Conservation (phyloP, 2,329 filamentous ascomycete species). For the Hansfordia pulvinata region DNA sequence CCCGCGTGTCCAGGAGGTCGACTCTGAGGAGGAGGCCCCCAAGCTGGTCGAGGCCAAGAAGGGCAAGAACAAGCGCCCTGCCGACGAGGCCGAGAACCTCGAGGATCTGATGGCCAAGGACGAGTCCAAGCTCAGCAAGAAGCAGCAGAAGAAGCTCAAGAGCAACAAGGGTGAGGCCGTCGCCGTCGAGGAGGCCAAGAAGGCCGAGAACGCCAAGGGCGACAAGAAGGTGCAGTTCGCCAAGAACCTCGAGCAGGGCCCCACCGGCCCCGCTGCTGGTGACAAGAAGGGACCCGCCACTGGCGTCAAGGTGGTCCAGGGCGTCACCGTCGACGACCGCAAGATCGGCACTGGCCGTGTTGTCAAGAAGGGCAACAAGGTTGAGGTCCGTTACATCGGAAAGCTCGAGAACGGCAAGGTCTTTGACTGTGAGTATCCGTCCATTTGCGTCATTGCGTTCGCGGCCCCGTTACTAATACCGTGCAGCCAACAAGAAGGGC, state of each 20-base stretch:
- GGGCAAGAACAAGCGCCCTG: slow-evolving; percentile 90
- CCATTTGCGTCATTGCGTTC: slow-evolving; percentile 20
- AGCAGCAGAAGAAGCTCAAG: slow-evolving; percentile 95
- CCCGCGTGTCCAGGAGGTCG: slow-evolving; percentile 73
- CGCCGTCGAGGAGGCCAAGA: slow-evolving; percentile 42
- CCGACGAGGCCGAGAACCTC: slow-evolving; percentile 60
- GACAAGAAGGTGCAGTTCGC: slow-evolving; percentile 98
- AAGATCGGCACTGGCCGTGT: slow-evolving; percentile 75
- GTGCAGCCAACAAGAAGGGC: slow-evolving; percentile 89
- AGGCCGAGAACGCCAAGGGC: slow-evolving; percentile 43
- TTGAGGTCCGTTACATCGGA: slow-evolving; percentile 95
- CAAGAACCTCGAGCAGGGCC: slow-evolving; percentile 96
- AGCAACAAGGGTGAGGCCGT: slow-evolving; percentile 93
- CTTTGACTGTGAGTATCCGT: slow-evolving; percentile 66
- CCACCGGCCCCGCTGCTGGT: slow-evolving; percentile 53
- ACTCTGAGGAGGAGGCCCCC: slow-evolving; percentile 59
- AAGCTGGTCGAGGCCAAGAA: slow-evolving; percentile 46
- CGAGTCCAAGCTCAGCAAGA: slow-evolving; percentile 78
- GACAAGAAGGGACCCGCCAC: slow-evolving; percentile 40
- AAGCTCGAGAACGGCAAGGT: slow-evolving; percentile 91
- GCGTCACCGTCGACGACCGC: slow-evolving; percentile 90
- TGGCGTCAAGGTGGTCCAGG: slow-evolving; percentile 68
- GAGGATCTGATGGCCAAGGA: slow-evolving; percentile 79
- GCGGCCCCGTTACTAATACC: slow-evolving; percentile 9
- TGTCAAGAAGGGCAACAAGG: slow-evolving; percentile 80